A percentile compares a stretch with the other conserved stretches of the same genome.
Evolutionary conservation across 2,329 filamentous ascomycete species (phyloP).

Genomic region (Diplodia sapinea): DNA sequence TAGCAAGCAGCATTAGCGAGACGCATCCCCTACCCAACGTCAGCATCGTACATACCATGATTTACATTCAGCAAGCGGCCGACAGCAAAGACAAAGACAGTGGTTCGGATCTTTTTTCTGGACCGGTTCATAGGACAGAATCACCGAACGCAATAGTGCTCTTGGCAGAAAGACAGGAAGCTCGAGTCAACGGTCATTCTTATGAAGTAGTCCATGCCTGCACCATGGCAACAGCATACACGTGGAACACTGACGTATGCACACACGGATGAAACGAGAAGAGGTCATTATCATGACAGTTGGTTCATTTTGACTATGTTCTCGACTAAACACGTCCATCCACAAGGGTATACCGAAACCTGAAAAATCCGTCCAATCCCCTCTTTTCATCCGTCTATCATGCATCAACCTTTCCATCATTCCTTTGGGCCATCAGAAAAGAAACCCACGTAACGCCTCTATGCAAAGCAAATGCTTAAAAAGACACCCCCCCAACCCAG

Average conservation of each 20-base stretch:
- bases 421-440: background rate
- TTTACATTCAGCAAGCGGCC: too few relatives aligned
- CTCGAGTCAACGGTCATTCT: background rate
- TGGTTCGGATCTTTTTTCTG: too few relatives aligned
- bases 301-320: background rate
- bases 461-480: background rate
- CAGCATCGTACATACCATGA: too few relatives aligned
- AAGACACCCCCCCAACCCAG: background rate
- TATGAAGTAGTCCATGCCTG: background rate
- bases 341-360: slow-evolving; percentile 1
- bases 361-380: background rate
- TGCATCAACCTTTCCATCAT: background rate
- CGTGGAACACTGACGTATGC: background rate
- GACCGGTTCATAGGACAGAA: background rate
- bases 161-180: background rate
- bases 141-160: background rate
- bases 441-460: background rate
- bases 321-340: background rate
- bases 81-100: too few relatives aligned
- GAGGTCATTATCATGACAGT: background rate
- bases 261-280: background rate
- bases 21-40: too few relatives aligned
- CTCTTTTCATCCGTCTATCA: background rate
- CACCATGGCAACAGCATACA: background rate
- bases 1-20: too few relatives aligned